A percentile compares a stretch with the other conserved stretches of the same genome.
Conservation (phyloP, 2,329 filamentous ascomycete genomes). For the Proliferodiscus dingleyae region DNA sequence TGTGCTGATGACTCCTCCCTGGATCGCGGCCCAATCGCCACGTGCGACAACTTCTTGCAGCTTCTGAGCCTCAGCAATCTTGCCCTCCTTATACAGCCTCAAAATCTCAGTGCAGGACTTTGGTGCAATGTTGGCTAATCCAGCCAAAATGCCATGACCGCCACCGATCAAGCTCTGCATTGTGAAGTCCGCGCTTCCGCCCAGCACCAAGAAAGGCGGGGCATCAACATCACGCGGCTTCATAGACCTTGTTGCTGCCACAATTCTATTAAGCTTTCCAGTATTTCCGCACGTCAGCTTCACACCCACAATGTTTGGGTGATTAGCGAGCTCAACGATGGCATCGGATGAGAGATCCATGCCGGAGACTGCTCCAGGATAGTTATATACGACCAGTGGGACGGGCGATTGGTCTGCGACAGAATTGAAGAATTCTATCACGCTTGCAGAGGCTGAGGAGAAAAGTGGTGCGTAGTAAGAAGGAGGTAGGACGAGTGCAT, state of each 20-base stretch:
- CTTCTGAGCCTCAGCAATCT: constrained; percentile 53
- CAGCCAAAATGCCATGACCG: constrained; percentile 67
- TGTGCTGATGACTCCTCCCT: constrained; percentile 64
- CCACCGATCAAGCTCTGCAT: constrained; percentile 66
- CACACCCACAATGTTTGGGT: constrained; percentile 81
- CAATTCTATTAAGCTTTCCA: constrained; percentile 53
- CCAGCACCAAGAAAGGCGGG: constrained; percentile 62
- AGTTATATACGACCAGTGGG: constrained; percentile 83
- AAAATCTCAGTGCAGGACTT: constrained; percentile 58
- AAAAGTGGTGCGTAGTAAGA: constrained; percentile 61
- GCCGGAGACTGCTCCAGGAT: constrained; percentile 79
- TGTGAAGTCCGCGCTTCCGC: constrained; percentile 70
- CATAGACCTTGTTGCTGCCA: constrained; percentile 51
- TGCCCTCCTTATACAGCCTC: constrained; percentile 55
- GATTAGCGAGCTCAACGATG: constrained; percentile 71
- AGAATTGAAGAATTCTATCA: constrained; percentile 55
- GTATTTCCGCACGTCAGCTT: constrained; percentile 90
- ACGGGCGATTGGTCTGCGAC: constrained; percentile 66
- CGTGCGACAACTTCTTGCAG: constrained; percentile 60
- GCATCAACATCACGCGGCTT: constrained; percentile 32
- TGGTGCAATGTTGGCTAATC: constrained; percentile 66
- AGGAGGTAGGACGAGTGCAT: constrained; percentile 62
- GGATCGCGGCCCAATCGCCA: constrained; percentile 66
- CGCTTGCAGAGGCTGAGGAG: constrained; percentile 46
- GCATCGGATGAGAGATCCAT: constrained; percentile 88